Conservation (phyloP, 495 filamentous ascomycete species). For the Aspergillus nidulans region DNA sequence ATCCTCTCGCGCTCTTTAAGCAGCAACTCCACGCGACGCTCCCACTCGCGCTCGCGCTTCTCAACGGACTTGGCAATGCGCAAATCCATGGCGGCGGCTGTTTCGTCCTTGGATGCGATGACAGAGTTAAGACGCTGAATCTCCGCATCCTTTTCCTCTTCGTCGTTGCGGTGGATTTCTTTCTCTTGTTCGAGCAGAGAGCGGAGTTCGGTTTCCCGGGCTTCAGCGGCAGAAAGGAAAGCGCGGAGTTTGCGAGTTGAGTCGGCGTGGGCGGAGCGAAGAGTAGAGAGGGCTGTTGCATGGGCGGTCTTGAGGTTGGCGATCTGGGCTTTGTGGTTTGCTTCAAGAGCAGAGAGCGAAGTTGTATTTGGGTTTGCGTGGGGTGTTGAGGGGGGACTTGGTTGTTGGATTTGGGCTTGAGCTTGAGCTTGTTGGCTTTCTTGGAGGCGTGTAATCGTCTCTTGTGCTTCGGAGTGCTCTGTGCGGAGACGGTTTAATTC, state of each 20-base stretch:
- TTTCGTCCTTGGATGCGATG: constrained; percentile 40
- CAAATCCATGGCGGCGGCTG: constrained; percentile 36
- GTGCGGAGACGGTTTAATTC: constrained; percentile 34
- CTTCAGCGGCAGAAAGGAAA: constrained; percentile 36
- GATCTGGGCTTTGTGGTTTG: constrained; percentile 36
- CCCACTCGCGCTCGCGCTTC: constrained; percentile 49
- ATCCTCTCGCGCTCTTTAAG: constrained; percentile 55
- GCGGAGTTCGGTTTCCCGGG: constrained; percentile 40
- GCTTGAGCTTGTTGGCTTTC: constrained; percentile 54
- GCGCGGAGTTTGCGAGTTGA: constrained; percentile 39
- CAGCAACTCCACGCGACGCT: constrained; percentile 45
- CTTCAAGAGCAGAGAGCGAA: constrained; percentile 23
- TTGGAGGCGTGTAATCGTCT: constrained; percentile 82
- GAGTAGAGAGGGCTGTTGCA: constrained; percentile 32
- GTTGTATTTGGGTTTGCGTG: constrained; percentile 12
- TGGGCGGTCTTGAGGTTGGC: constrained; percentile 38
- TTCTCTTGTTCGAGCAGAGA: constrained; percentile 32
- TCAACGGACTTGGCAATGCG: constrained; percentile 43
- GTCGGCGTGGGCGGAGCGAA: constrained; percentile 41
- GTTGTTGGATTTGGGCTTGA: constrained; percentile 27
- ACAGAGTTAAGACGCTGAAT: constrained; percentile 31
- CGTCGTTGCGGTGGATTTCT: constrained; percentile 1
- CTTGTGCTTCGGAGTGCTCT: constrained; percentile 40
- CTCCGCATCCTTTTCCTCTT: constrained; percentile 19
- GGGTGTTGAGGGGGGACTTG: constrained; percentile 21